Evolutionary conservation across 805 yeast genomes (phyloP).

Genomic region (Wickerhamomyces mucosus): DNA sequence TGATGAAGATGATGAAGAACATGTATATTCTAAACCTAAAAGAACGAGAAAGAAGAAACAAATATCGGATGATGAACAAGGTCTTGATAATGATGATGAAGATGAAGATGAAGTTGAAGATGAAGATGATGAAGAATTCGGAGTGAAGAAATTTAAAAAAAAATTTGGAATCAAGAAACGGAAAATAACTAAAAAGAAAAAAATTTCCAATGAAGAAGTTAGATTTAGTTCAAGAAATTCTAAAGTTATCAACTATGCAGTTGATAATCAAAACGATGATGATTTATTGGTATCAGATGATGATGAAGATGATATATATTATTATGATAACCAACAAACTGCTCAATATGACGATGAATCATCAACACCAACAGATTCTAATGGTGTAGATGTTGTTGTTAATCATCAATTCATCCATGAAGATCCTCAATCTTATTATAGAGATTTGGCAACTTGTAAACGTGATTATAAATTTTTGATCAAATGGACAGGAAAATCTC

Average conservation of each 20-base stretch:
- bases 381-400: conserved; percentile 38
- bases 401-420: conserved; percentile 41
- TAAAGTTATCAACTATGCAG: conserved; percentile 63
- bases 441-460: conserved; percentile 44
- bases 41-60: conserved; percentile 22
- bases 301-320: conserved; percentile 22
- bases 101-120: conserved; percentile 23
- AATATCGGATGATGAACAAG: conserved; percentile 15
- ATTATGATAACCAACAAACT: conserved; percentile 19
- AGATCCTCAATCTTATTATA: conserved; percentile 21
- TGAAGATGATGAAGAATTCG: conserved; percentile 31
- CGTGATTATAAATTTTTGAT: conserved; percentile 50
- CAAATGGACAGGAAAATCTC: conserved; percentile 85
- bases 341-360: conserved; percentile 16
- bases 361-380: conserved; percentile 17
- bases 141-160: conserved; percentile 20
- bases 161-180: conserved; percentile 16
- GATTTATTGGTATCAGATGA: conserved; percentile 28
- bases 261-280: conserved; percentile 49
- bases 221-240: conserved; percentile 68
- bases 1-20: conserved; percentile 11
- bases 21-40: conserved; percentile 7
- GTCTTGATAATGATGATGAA: conserved; percentile 22
- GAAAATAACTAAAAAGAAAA: conserved; percentile 13
- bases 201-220: conserved; percentile 34